Evolutionary conservation across 768 basidiomycete genomes (phyloP), one percentile per base, ranked within the genome.

Genomic region (Boletus sensibilis): DNA sequence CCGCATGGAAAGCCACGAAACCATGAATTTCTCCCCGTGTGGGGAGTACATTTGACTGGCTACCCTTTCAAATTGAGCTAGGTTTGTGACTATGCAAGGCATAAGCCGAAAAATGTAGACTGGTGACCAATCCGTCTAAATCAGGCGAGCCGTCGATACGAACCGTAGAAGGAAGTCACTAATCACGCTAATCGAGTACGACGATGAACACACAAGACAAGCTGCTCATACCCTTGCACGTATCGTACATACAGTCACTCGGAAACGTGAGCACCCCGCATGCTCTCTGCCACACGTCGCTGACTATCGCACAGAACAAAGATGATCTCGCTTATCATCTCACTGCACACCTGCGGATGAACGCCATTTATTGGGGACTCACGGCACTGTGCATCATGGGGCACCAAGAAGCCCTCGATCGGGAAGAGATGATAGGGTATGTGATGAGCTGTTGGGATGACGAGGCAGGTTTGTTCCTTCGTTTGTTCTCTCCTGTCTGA

Each of bases 401-500:
- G 1, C 82, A 81, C 43, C 76, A 83, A 52, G 88, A 94, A 47
- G 92, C 92, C 0, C 76, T 99, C 50, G 82, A 90, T 62, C 75
- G 86, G 39, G 84, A 92, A 25, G 93, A 92, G 59, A 91, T 91
- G 81, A 82, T 98, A 31, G 79, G 80, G 3, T 98, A 91, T 69
- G 93, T 98, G 50, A 82, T 94, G 85, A 87, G 85, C 62, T 99
- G 97, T 71, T 98, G 94, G 94, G 90, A 96, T 65, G 88, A 94
- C 12, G 85, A 92, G 73, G 83, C 85, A 75, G 95, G 94, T 72
- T 43, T 41, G 69, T 69, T 57, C 43, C 42, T n/a, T 35, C 27
- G 42, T 16, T 21, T 50, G 2, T 14, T 10, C 42, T 41, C 33
- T 11, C 25, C 20, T 13, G 11, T 50, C 13, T 12, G 50, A 43